phyloP scores from a whole-genome alignment of 1,284 basidiomycete species.

The Pyrrhoderma lamaoense region DNA sequence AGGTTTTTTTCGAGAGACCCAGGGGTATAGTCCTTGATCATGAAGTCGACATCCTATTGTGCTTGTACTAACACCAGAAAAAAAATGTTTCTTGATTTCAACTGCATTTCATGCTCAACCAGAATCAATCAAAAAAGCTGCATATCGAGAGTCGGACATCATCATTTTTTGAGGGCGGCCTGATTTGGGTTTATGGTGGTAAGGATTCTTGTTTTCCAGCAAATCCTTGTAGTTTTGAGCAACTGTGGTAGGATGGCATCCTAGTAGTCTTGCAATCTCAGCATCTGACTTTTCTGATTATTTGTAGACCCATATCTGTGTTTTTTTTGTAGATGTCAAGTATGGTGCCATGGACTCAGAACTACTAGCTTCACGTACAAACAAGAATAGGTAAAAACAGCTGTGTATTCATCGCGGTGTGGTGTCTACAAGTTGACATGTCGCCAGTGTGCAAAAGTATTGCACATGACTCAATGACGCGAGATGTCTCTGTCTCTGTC shows the following conservation, averaged over 20 bases:
- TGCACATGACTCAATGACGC: too few species aligned
- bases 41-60: neutral
- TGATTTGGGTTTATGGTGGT: neutral
- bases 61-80: too few species aligned
- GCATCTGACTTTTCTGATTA: neutral
- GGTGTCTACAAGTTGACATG: too few species aligned
- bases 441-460: too few species aligned
- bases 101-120: neutral
- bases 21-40: neutral
- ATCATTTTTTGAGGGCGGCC: neutral
- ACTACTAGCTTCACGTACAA: too few species aligned
- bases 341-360: neutral
- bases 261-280: neutral
- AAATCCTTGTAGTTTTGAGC: neutral
- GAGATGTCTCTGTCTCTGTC: too few species aligned
- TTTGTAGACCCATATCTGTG: neutral
- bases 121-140: too few species aligned
- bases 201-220: neutral
- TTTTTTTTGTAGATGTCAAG: neutral
- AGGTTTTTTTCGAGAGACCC: neutral
- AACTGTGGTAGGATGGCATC: neutral
- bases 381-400: too few species aligned
- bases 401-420: too few species aligned
- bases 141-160: too few species aligned
- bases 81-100: neutral